A percentile compares a stretch with the other conserved stretches of the same genome.
Evolutionary conservation across 2,329 filamentous ascomycete genomes (phyloP).

Genomic region (Xylaria sp.): DNA sequence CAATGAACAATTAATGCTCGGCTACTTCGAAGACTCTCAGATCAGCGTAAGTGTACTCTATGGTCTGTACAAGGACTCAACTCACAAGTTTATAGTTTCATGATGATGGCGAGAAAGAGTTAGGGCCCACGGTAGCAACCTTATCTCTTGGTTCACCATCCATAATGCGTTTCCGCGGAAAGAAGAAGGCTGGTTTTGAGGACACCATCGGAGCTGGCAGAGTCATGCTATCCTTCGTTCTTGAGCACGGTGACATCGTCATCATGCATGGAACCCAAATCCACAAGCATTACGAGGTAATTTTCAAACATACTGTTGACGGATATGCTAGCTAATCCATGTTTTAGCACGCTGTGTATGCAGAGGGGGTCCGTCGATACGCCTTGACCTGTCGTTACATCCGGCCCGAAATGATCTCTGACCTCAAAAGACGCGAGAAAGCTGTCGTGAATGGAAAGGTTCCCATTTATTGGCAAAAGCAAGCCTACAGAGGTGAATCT

Average conservation of each 20-base stretch:
- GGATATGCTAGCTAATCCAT: constrained; percentile 1
- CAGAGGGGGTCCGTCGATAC: constrained; percentile 30
- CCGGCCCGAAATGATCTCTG: constrained; percentile 33
- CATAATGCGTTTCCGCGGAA: constrained; percentile 67
- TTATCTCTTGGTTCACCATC: constrained; percentile 68
- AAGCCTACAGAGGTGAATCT: constrained; percentile 31
- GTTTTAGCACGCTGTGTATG: constrained; percentile 32
- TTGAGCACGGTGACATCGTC: constrained; percentile 72
- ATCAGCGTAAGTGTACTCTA: constrained; percentile 59
- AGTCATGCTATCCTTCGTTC: constrained; percentile 51
- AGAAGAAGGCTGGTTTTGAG: constrained; percentile 49
- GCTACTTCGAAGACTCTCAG: constrained; percentile 68
- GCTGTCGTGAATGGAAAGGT: constrained; percentile 31
- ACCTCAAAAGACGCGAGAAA: constrained; percentile 24
- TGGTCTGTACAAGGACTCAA: background rate
- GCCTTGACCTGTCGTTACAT: constrained; percentile 38
- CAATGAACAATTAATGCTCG: constrained; percentile 71
- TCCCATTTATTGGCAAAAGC: constrained; percentile 31
- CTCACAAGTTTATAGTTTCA: constrained; percentile 59
- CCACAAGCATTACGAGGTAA: constrained; percentile 67
- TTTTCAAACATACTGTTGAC: constrained; percentile 29
- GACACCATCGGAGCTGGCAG: constrained; percentile 13
- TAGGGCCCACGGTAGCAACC: constrained; percentile 71
- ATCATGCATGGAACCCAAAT: constrained; percentile 70
- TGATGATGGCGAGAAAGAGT: constrained; percentile 71